These are phyloP conservation scores for Uromyces viciae-fabae DNA, from an alignment of 1,284 basidiomycete genomes.

Conservation along the genomic window DNA sequence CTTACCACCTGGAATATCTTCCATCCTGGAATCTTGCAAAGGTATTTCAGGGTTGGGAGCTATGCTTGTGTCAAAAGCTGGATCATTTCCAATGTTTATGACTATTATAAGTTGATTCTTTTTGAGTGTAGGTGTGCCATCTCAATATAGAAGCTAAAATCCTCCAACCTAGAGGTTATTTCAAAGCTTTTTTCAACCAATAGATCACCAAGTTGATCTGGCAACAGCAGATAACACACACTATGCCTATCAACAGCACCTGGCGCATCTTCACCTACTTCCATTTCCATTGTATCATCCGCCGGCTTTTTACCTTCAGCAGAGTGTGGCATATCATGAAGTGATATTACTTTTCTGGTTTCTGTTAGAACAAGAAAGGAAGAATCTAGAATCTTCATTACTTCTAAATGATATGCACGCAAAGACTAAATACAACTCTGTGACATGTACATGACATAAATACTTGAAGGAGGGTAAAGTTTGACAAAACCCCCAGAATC, in stretches of 20 bases:
- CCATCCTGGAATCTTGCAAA: not conserved
- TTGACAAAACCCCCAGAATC: too few species aligned
- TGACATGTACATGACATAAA: too few species aligned
- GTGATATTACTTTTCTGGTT: too few species aligned
- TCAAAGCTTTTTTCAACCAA: conserved; percentile 17
- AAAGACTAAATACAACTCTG: too few species aligned
- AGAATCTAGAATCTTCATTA: too few species aligned
- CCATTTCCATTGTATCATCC: conserved; percentile 30
- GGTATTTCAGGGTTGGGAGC: too few species aligned
- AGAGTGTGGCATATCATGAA: too few species aligned
- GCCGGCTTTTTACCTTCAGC: not conserved
- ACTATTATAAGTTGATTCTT: not conserved
- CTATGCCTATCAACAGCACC: conserved; percentile 25
- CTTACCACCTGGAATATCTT: conserved; percentile 1
- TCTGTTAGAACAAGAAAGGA: too few species aligned
- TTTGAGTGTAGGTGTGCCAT: not conserved
- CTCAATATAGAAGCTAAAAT: conserved; percentile 19
- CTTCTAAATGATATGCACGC: too few species aligned
- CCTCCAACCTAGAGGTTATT: not conserved
- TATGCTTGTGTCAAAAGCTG: not conserved
- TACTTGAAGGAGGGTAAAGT: too few species aligned
- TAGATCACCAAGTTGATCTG: conserved; percentile 11
- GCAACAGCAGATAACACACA: conserved; percentile 10
- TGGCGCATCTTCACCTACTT: conserved; percentile 37
- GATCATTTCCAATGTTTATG: conserved; percentile 2